These are phyloP conservation scores for Paramyrothecium roridum DNA, from an alignment of 2,329 filamentous ascomycete genomes.

Conservation along the genomic window DNA sequence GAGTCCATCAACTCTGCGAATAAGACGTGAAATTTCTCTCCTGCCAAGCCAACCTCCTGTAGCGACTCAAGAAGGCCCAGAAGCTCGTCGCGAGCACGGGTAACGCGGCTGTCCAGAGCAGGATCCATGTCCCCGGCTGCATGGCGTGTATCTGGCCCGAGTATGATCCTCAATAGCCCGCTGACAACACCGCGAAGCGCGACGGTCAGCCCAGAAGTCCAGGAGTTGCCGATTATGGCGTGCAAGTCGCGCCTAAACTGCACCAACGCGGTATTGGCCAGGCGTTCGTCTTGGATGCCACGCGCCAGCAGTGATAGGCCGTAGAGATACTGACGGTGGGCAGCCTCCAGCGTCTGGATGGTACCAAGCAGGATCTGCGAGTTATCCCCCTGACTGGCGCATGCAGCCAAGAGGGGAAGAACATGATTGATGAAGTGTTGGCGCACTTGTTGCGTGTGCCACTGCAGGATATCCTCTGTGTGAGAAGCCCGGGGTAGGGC, in stretches of 20 bases:
- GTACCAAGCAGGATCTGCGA: slow-evolving; percentile 47
- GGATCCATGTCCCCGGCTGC: slow-evolving; percentile 9
- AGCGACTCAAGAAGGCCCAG: slow-evolving; percentile 56
- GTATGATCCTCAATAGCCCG: slow-evolving; percentile 47
- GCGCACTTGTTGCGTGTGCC: slow-evolving; percentile 60
- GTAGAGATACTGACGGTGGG: slow-evolving; percentile 54
- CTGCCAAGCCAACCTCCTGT: slow-evolving; percentile 63
- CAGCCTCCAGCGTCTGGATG: slow-evolving; percentile 57
- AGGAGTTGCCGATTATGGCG: slow-evolving; percentile 62
- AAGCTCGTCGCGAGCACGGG: slow-evolving; percentile 46
- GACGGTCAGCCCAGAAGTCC: slow-evolving; percentile 48
- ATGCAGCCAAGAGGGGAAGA: slow-evolving; percentile 50
- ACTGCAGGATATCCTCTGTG: slow-evolving; percentile 55
- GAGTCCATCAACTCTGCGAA: slow-evolving; percentile 70
- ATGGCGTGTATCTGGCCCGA: slow-evolving; percentile 27
- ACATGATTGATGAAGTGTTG: slow-evolving; percentile 60
- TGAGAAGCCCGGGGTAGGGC: slow-evolving; percentile 46
- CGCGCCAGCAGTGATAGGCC: slow-evolving; percentile 50
- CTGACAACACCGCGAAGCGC: slow-evolving; percentile 54
- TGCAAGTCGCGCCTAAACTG: slow-evolving; percentile 62
- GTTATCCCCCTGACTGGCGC: slow-evolving; percentile 37
- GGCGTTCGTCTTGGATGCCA: slow-evolving; percentile 36
- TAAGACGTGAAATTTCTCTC: slow-evolving; percentile 65
- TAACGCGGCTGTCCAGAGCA: slow-evolving; percentile 22
- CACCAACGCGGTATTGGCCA: slow-evolving; percentile 33